Evolutionary conservation across 345 rosid genomes (phyloP).

Genomic region (Gossypium anomalum): DNA sequence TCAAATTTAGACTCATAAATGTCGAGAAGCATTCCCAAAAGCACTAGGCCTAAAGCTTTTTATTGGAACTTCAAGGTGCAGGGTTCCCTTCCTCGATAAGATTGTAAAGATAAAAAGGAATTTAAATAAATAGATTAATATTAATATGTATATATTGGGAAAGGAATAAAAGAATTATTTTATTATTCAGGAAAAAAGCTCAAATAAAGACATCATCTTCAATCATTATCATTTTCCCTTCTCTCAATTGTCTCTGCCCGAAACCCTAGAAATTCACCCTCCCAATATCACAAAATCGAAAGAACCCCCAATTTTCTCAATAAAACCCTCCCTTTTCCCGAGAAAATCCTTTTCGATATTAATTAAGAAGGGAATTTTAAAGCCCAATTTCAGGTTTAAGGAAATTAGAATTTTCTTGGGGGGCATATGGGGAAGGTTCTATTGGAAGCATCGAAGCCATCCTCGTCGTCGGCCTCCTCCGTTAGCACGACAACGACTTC

Average conservation of each 20-base stretch:
- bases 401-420: slow-evolving; percentile 5
- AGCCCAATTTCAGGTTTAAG: neutral
- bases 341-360: neutral
- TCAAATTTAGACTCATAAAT: too few species aligned
- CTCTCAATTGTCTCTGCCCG: neutral
- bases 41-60: too few species aligned
- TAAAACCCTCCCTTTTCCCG: neutral
- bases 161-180: neutral
- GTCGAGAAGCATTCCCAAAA: too few species aligned
- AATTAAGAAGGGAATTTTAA: neutral
- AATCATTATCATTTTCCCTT: neutral
- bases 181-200: neutral
- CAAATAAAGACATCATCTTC: slow-evolving; percentile 17
- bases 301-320: slow-evolving; percentile 27
- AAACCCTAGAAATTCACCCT: slow-evolving; percentile 14
- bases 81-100: too few species aligned
- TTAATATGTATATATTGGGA: neutral
- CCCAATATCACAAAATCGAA: neutral
- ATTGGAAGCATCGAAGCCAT: slow-evolving; percentile 29
- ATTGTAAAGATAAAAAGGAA: too few species aligned
- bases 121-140: neutral
- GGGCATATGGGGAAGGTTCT: slow-evolving; percentile 36
- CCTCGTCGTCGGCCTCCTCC: slow-evolving; percentile 26
- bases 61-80: too few species aligned
- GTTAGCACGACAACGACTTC: slow-evolving; percentile 36